These are phyloP conservation scores for Sugiyamaella chiloensis DNA, from an alignment of 805 yeast species.

Conservation along the genomic window DNA sequence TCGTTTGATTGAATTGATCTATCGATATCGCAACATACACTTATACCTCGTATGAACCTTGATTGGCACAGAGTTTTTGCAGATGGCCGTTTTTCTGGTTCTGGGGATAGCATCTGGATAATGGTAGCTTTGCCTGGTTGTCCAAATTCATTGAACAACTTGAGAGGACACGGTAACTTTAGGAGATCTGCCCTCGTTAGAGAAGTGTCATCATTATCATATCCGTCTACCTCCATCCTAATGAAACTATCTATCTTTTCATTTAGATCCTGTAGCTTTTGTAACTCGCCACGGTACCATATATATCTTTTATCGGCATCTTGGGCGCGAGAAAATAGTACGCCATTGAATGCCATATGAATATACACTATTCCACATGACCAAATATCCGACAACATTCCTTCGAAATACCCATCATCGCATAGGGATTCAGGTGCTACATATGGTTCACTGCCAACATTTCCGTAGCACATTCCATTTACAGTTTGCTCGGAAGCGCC, in stretches of 20 bases:
- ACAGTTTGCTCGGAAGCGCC: conserved; percentile 72
- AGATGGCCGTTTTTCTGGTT: conserved; percentile 10
- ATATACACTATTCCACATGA: conserved; percentile 89
- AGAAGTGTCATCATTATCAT: too few species aligned
- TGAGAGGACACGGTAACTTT: conserved; percentile 6
- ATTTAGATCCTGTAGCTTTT: too few species aligned
- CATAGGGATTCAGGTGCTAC: conserved; percentile 78
- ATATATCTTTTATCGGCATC: conserved; percentile 26
- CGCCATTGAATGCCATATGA: conserved; percentile 59
- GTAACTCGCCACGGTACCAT: too few species aligned
- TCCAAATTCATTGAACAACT: conserved; percentile 26
- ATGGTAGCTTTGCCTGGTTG: conserved; percentile 21
- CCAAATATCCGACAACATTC: conserved; percentile 84
- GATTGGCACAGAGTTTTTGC: background rate
- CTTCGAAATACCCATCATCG: conserved; percentile 53
- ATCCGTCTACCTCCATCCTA: background rate
- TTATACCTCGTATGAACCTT: background rate
- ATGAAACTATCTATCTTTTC: too few species aligned
- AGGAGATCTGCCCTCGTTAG: too few species aligned
- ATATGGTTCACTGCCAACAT: conserved; percentile 85
- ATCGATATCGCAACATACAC: background rate
- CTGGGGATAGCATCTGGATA: conserved; percentile 24
- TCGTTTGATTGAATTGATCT: too few species aligned
- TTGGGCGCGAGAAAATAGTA: conserved; percentile 31
- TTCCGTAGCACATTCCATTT: conserved; percentile 42